Evolutionary conservation across 2,329 filamentous ascomycete species (phyloP).

Genomic region (Aspergillus latus): DNA sequence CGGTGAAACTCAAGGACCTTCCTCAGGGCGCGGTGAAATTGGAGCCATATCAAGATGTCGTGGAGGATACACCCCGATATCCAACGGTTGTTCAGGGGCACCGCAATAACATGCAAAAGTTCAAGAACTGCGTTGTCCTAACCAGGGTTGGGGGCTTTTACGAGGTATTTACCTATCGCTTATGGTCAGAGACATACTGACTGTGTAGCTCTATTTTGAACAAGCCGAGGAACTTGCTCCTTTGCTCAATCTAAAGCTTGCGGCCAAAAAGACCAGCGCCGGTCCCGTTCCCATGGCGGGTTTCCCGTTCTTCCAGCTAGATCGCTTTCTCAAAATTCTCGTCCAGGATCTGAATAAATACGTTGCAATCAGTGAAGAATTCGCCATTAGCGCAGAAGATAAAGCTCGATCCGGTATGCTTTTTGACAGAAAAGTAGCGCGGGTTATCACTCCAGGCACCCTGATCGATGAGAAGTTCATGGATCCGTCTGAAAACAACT

Average conservation of each 20-base stretch:
- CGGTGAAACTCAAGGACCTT: slow-evolving; percentile 48
- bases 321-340: slow-evolving; percentile 86
- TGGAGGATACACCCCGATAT: slow-evolving; percentile 60
- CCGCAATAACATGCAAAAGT: slow-evolving; percentile 83
- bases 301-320: slow-evolving; percentile 89
- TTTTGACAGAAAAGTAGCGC: slow-evolving; percentile 80
- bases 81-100: slow-evolving; percentile 89
- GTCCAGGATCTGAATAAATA: slow-evolving; percentile 88
- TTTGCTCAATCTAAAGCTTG: slow-evolving; percentile 82
- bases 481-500: slow-evolving; percentile 91
- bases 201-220: slow-evolving; percentile 74
- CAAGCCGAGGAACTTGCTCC: slow-evolving; percentile 89
- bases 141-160: slow-evolving; percentile 96
- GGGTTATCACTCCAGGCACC: slow-evolving; percentile 91
- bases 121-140: slow-evolving; percentile 84
- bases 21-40: slow-evolving; percentile 57
- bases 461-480: slow-evolving; percentile 98
- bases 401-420: slow-evolving; percentile 75
- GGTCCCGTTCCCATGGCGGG: slow-evolving; percentile 88
- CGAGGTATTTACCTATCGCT: slow-evolving; percentile 54
- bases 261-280: slow-evolving; percentile 73
- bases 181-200: slow-evolving; percentile 3
- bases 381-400: slow-evolving; percentile 68
- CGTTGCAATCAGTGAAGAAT: slow-evolving; percentile 93
- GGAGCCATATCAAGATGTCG: slow-evolving; percentile 42